Base-by-base conservation (phyloP, 208 protist genomes). In the Crithidia expoeki region DNA sequence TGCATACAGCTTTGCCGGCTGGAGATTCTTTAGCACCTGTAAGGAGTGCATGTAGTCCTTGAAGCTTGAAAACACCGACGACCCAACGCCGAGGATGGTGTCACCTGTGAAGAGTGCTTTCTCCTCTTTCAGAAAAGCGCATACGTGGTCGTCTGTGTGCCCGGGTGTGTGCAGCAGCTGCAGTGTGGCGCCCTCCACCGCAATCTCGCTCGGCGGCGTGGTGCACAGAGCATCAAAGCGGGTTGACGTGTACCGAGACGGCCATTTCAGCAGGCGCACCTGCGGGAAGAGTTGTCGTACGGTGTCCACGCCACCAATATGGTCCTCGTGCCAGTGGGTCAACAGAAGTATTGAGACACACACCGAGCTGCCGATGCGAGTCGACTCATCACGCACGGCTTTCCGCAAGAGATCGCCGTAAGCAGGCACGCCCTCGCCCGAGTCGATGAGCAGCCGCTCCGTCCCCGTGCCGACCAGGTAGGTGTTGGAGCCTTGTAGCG, bases 321-420 rank as follows among this genome's bases (percentile, higher is more conserved):
- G 87, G 65, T 93, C 87, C 16, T 61, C 65, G 55, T 93, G 87
- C 77, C 87, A 85, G 67, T 93, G 87, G 23, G 87, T 93, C 14
- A 93, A 68, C 32, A 90, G 74, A 10, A 93, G 59, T n/a, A 72
- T 68, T n/a, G 74, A 71, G 27, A 93, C 76, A 33, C 11, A 34
- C 23, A 87, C 85, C 3, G 73, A 42, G 32, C 59, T 36, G 33
- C 84, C 84, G 16, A 84, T 53, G 36, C 80, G 67, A 14, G 52
- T 30, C 0, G 71, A 64, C 28, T 72, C 81, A 6, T 33, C 62
- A 11, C 11, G 53, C 25, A 93, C 55, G 0, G 76, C 76, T 30
- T 70, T 55, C 6, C 50, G n/a, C 17, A 93, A 67, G 2, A 76
- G 59, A 11, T 61, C 74, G 28, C 56, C 59, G 67, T 87, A 93